Base-by-base conservation (phyloP, 1,139 yeast genomes). In the Meyerozyma carpophila region DNA sequence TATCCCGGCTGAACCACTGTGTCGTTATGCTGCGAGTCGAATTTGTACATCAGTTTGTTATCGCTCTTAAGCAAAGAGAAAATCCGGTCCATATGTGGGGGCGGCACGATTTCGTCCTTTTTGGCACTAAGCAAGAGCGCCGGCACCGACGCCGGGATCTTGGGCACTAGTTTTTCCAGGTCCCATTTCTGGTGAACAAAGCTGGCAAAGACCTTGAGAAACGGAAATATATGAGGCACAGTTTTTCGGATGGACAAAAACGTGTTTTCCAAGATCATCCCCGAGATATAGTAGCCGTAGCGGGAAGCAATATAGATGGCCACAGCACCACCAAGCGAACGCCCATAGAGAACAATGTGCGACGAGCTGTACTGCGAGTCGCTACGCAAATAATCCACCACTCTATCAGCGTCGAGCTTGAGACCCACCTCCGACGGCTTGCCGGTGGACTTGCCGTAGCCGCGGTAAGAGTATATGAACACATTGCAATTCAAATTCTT, bases 291-390 rank as follows among this genome's bases (percentile, higher is more conserved):
- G 0, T 64, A 54, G 2, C 79, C 65, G 62, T 73, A 70, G 41
- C 70, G 66, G 2, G 90, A 74, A 0, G 95, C 91, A 43, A 89
- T 77, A 61, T 90, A 86, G 18, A 90, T 77, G 7, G 95, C 90
- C 24, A 89, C 96, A 0, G 98, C 98, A 1, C 98, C 98, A 24
- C 98, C 98, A 21, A 93, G 70, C 5, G 96, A 87, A 45, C 97
- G 74, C 1, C 98, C 98, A 59, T 90, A 91, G 14, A 90, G 70
- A 1, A 89, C 66, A 5, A 91, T 53, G 7, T 82, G 68, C 1
- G 85, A 74, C 43, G 71, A 63, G 42, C 70, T 67, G 46, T 81
- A 74, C 48, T 73, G 77, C 43, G 72, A 74, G 34, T 73, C 75
- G 53, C 84, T 83, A 1, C 66, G 54, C 37, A 93, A 62, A 55